phyloP scores from a whole-genome alignment of 2,329 filamentous ascomycete species.

The Beauveria scarabaeidicola region DNA sequence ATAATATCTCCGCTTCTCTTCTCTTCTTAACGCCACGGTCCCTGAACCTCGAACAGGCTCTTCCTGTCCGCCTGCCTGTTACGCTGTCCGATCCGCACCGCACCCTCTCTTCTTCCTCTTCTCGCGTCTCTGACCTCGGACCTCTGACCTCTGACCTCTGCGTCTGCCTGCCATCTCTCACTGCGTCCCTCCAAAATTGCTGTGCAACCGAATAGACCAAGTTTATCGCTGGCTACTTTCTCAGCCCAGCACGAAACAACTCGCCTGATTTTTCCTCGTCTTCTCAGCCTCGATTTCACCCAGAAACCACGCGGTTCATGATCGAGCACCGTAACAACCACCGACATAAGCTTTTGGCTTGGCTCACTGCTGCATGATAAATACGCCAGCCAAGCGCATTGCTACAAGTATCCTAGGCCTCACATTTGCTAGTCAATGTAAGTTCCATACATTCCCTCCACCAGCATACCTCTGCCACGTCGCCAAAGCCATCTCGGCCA shows the following conservation, averaged over 20 bases:
- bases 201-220: background rate
- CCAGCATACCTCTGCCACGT: slow-evolving; percentile 8
- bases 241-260: background rate
- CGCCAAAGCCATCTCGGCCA: background rate
- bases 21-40: slow-evolving; percentile 1
- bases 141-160: background rate
- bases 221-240: too few relatives aligned
- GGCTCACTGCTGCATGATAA: background rate
- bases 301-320: background rate
- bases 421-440: slow-evolving; percentile 6
- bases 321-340: background rate
- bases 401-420: background rate
- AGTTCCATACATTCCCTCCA: slow-evolving; percentile 3
- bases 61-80: background rate
- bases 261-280: background rate
- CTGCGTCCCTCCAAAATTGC: background rate
- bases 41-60: slow-evolving; percentile 1
- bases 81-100: background rate
- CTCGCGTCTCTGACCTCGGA: background rate
- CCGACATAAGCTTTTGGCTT: background rate
- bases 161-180: background rate
- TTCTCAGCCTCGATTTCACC: background rate
- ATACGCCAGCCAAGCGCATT: background rate
- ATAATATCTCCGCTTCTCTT: slow-evolving; percentile 3
- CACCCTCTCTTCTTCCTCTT: background rate